Evolutionary conservation across 805 yeast genomes (phyloP).

Genomic region (Danielia oregonensis): DNA sequence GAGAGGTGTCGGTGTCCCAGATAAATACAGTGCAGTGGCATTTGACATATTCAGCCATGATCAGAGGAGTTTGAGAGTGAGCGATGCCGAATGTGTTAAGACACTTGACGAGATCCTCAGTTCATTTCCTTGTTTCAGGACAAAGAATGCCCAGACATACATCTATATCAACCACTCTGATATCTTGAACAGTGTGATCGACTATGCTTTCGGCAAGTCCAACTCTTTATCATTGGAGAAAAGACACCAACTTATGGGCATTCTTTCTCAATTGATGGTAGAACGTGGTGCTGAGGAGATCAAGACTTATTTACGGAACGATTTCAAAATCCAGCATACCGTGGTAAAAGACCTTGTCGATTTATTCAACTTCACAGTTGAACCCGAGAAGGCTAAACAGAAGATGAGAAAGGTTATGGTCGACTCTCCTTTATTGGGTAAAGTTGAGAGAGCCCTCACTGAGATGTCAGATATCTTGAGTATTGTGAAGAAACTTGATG

Average conservation of each 20-base stretch:
- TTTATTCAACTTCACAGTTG: slow-evolving; percentile 68
- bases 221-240: slow-evolving; percentile 64
- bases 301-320: slow-evolving; percentile 38
- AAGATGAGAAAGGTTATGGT: slow-evolving; percentile 68
- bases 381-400: slow-evolving; percentile 59
- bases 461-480: slow-evolving; percentile 59
- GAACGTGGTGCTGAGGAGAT: slow-evolving; percentile 63
- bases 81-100: slow-evolving; percentile 84
- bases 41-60: slow-evolving; percentile 74
- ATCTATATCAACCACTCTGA: slow-evolving; percentile 79
- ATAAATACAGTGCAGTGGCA: slow-evolving; percentile 74
- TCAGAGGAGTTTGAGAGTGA: slow-evolving; percentile 13
- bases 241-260: slow-evolving; percentile 59
- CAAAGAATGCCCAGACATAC: slow-evolving; percentile 44
- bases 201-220: slow-evolving; percentile 67
- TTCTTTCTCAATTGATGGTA: slow-evolving; percentile 73
- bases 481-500: slow-evolving; percentile 55
- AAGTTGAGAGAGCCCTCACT: slow-evolving; percentile 58
- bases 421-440: slow-evolving; percentile 60
- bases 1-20: slow-evolving; percentile 64
- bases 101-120: slow-evolving; percentile 71
- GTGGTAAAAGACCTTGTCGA: slow-evolving; percentile 74
- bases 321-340: slow-evolving; percentile 75
- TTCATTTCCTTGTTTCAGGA: slow-evolving; percentile 62
- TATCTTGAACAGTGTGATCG: slow-evolving; percentile 60